Evolutionary conservation across 768 basidiomycete species (phyloP).

Genomic region (Suillus subaureus): DNA sequence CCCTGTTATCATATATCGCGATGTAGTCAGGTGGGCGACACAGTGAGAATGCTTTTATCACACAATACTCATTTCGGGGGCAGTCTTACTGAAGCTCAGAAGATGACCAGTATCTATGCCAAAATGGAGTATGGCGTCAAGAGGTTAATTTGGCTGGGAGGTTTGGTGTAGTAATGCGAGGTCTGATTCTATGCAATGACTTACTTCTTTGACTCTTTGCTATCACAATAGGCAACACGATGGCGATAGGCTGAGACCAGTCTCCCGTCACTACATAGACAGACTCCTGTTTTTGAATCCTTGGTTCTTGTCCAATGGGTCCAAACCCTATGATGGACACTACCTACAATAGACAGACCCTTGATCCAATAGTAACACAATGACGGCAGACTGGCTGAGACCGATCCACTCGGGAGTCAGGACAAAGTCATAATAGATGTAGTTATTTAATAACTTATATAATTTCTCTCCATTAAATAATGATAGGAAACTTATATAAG

Average conservation of each 20-base stretch:
- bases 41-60: neutral
- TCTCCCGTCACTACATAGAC: neutral
- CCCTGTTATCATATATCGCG: slow-evolving; percentile 52
- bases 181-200: neutral
- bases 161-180: slow-evolving; percentile 36
- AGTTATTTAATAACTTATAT: neutral
- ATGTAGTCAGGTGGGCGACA: slow-evolving; percentile 73
- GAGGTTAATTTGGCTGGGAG: slow-evolving; percentile 85
- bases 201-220: neutral
- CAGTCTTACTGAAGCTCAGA: slow-evolving; percentile 81
- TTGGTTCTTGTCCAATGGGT: neutral
- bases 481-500: neutral
- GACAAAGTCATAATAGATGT: neutral
- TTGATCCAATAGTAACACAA: neutral
- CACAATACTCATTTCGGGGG: slow-evolving; percentile 7
- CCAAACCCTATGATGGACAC: neutral
- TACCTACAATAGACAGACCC: neutral
- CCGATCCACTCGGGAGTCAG: neutral
- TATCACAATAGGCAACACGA: neutral
- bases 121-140: slow-evolving; percentile 96
- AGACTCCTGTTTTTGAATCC: neutral
- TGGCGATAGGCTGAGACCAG: neutral
- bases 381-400: neutral
- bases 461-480: neutral
- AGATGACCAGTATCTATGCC: slow-evolving; percentile 82